A percentile compares a stretch with the other conserved stretches of the same genome.
phyloP scores from a whole-genome alignment of 495 filamentous ascomycete species.

The Chaetomium cochliodes region DNA sequence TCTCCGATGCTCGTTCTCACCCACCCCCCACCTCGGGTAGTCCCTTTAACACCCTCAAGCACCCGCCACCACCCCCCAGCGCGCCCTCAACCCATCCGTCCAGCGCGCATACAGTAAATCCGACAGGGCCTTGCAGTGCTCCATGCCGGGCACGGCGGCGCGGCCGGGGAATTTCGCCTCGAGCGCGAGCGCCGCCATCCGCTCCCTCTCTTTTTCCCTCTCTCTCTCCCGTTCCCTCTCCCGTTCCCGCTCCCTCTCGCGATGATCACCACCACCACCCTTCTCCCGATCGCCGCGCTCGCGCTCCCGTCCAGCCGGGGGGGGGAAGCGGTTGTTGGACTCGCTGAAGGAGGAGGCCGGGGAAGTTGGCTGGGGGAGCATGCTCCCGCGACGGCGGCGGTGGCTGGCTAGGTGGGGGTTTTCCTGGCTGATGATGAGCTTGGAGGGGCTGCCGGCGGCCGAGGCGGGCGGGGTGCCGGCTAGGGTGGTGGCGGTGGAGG shows the following conservation, averaged over 20 bases:
- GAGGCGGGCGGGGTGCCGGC: slow-evolving; percentile 33
- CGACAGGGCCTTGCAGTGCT: slow-evolving; percentile 82
- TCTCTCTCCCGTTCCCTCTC: slow-evolving; percentile 14
- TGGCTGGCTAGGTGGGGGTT: slow-evolving; percentile 85
- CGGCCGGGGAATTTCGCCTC: slow-evolving; percentile 51
- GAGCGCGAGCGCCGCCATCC: slow-evolving; percentile 43
- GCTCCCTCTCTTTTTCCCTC: slow-evolving; percentile 42
- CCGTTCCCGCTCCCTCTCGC: slow-evolving; percentile 2
- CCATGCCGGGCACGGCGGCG: slow-evolving; percentile 68
- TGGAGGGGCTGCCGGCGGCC: slow-evolving; percentile 44
- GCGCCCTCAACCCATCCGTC: slow-evolving; percentile 75
- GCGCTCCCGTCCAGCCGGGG: background rate
- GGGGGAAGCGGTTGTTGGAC: background rate
- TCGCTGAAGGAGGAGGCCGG: background rate
- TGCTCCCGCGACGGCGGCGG: slow-evolving; percentile 63
- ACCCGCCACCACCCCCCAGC: slow-evolving; percentile 56
- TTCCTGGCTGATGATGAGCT: slow-evolving; percentile 72
- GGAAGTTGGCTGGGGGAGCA: slow-evolving; percentile 21
- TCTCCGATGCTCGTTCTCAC: background rate
- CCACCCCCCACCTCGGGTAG: background rate
- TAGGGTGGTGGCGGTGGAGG: slow-evolving; percentile 29
- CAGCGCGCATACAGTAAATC: slow-evolving; percentile 89
- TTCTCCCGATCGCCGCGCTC: background rate
- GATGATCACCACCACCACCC: background rate
- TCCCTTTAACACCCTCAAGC: background rate